Evolutionary conservation across 2,329 filamentous ascomycete species (phyloP), one percentile per base, ranked within the genome.

Genomic region (Paraphaeosphaeria minitans): DNA sequence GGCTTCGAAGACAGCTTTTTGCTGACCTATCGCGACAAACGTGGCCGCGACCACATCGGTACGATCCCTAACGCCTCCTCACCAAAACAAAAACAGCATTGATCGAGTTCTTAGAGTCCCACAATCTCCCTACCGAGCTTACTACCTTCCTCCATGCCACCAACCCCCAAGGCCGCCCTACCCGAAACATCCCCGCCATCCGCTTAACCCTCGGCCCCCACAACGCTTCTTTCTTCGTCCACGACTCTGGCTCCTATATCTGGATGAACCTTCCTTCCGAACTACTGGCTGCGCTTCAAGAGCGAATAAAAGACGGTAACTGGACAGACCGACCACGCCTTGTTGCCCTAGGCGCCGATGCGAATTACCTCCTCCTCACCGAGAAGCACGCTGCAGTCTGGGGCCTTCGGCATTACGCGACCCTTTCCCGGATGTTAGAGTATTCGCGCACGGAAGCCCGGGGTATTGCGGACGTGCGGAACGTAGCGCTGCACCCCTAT

Each of bases 1-100:
- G 73, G 74, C 1, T 75, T 67, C 47, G 64, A 70, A 48, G 65
- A 74, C 47, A 75, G 72, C 59, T 76, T 74, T 57, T 56, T 76
- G 16, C 47, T 76, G 22, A 74, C 68, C n/a, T 76, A 69, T 66
- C 68, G 70, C 14, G 71, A 74, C 39, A 56, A 46, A 14, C 45
- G 59, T 10, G 69, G 67, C 5, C 56, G 56, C 29, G 67, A 75
- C 42, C 68, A 62, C 19, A 67, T 74, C 13, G 59, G 66, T 69
- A 60, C 2, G 22, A 29, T 13, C 10, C 16, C n/a, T 55, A 16
- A 52, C 29, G 22, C 16, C n/a, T 46, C 27, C 47, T 21, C 9
- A 12, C 37, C 37, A 8, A 9, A 39, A 5, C 37, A n/a, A 39
- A 5, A 16, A n/a, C 16, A n/a, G 7, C n/a, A 16, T n/a, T n/a